phyloP scores from a whole-genome alignment of 2,329 filamentous ascomycete genomes.

The Cryphonectria nitschkei region DNA sequence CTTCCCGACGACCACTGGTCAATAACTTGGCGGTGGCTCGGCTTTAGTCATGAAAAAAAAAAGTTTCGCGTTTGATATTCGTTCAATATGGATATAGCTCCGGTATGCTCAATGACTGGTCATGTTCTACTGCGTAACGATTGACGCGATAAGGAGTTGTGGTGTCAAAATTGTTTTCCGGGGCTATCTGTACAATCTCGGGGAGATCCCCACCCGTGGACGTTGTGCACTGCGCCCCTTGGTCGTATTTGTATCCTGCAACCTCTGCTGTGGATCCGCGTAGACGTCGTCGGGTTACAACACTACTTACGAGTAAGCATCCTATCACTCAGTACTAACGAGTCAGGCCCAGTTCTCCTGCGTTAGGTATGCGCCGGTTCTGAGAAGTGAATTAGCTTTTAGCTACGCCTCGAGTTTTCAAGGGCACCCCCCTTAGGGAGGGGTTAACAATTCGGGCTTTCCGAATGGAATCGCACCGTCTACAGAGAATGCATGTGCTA shows the following conservation, averaged over 20 bases:
- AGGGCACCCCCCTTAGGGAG: too few species aligned
- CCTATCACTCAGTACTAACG: background rate
- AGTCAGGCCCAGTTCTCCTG: too few species aligned
- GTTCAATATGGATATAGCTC: background rate
- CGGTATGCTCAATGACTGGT: background rate
- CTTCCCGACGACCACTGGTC: background rate
- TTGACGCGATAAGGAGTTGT: background rate
- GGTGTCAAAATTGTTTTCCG: background rate
- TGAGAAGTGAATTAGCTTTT: too few species aligned
- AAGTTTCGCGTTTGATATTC: background rate
- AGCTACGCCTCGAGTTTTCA: too few species aligned
- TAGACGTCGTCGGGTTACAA: background rate
- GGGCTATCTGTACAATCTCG: background rate
- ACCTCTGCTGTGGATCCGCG: background rate
- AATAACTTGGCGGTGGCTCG: background rate
- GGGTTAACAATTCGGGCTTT: too few species aligned
- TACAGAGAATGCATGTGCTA: background rate
- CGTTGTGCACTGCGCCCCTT: background rate
- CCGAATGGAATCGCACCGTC: too few species aligned
- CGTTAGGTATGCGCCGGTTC: too few species aligned
- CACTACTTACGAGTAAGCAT: background rate
- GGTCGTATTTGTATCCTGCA: background rate
- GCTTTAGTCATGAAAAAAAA: background rate
- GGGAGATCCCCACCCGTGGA: background rate
- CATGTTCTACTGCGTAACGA: background rate